Evolutionary conservation across 768 basidiomycete species (phyloP).

Genomic region (Steccherinum ochraceum): DNA sequence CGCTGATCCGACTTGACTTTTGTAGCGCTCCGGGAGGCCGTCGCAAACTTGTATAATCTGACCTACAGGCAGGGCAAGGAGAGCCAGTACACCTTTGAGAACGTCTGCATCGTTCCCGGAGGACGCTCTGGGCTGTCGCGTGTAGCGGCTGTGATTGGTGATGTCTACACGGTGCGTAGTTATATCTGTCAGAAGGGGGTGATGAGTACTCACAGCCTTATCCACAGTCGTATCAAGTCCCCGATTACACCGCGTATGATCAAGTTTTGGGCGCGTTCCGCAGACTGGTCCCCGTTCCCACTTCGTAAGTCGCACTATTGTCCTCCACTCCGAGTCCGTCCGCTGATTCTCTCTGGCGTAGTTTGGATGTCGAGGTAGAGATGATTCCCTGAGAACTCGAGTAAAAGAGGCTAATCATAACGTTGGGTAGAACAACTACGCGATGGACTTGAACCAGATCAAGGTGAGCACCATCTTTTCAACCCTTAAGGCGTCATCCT

Average conservation of each 20-base stretch:
- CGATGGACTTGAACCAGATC: slow-evolving; percentile 73
- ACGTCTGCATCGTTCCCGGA: slow-evolving; percentile 92
- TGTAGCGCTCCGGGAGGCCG: slow-evolving; percentile 77
- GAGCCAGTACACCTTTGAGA: slow-evolving; percentile 87
- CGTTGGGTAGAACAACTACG: slow-evolving; percentile 56
- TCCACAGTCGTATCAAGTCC: slow-evolving; percentile 84
- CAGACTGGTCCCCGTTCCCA: slow-evolving; percentile 85
- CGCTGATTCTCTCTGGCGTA: slow-evolving; percentile 16
- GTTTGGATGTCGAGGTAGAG: slow-evolving; percentile 44
- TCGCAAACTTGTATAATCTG: slow-evolving; percentile 84
- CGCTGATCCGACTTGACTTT: slow-evolving; percentile 5
- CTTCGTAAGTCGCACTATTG: slow-evolving; percentile 64
- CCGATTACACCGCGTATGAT: slow-evolving; percentile 88
- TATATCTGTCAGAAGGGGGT: background rate
- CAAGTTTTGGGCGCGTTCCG: slow-evolving; percentile 83
- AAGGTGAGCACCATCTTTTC: slow-evolving; percentile 36
- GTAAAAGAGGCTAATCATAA: too few species aligned
- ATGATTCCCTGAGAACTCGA: too few species aligned
- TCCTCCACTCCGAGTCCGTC: background rate
- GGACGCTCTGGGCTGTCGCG: slow-evolving; percentile 87
- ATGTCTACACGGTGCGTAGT: slow-evolving; percentile 77
- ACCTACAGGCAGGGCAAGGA: slow-evolving; percentile 77
- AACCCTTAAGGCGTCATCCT: background rate
- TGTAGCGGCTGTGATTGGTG: slow-evolving; percentile 86
- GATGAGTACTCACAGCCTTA: too few species aligned